Conservation (phyloP, 2,329 filamentous ascomycete species). For the Capronia coronata region DNA sequence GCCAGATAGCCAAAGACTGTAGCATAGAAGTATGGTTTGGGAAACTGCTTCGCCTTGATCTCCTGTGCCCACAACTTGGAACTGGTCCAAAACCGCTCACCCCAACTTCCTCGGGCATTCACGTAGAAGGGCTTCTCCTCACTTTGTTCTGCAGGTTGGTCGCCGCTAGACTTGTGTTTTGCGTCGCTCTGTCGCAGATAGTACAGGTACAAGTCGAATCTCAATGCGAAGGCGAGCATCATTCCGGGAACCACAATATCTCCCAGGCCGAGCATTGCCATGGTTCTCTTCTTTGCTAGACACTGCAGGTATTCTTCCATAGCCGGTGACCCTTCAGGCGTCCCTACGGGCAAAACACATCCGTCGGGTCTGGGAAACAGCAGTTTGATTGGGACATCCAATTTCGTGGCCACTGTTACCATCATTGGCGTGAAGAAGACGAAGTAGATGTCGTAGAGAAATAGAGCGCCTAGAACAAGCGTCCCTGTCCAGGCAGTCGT, state of each 20-base stretch:
- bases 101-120: slow-evolving; percentile 68
- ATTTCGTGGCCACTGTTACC: slow-evolving; percentile 65
- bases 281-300: slow-evolving; percentile 32
- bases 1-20: slow-evolving; percentile 68
- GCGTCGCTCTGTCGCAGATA: slow-evolving; percentile 59
- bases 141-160: slow-evolving; percentile 9
- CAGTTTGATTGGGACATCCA: slow-evolving; percentile 91
- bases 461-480: slow-evolving; percentile 69
- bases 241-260: slow-evolving; percentile 91
- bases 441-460: slow-evolving; percentile 86
- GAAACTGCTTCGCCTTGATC: slow-evolving; percentile 50
- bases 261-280: slow-evolving; percentile 83
- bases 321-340: slow-evolving; percentile 31
- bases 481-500: slow-evolving; percentile 80
- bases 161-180: slow-evolving; percentile 18
- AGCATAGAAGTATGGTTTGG: slow-evolving; percentile 79
- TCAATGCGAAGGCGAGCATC: slow-evolving; percentile 76
- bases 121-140: slow-evolving; percentile 35
- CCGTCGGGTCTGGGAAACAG: slow-evolving; percentile 62
- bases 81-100: slow-evolving; percentile 71
- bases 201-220: slow-evolving; percentile 83
- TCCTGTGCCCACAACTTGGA: slow-evolving; percentile 31
- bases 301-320: slow-evolving; percentile 28
- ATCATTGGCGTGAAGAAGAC: slow-evolving; percentile 51
- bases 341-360: slow-evolving; percentile 34